Base-by-base conservation (phyloP, 176 grass and related monocot species). In the Ensete glaucum region DNA sequence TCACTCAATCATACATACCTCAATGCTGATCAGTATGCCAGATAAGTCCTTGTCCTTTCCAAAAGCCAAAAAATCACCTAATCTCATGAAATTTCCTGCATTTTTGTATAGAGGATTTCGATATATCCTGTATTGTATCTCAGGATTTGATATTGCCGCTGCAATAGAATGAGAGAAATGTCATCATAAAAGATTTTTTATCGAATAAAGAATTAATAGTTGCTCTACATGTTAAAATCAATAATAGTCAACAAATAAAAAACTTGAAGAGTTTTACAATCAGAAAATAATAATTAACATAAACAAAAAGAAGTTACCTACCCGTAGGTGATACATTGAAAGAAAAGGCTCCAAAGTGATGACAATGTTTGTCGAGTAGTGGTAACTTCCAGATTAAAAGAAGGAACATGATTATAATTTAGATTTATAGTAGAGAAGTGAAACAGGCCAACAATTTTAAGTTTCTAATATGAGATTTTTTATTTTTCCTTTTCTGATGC, bases 91-190 rank as follows among this genome's bases (percentile, higher is more conserved):
- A 53, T 87, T 93, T 53, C 90, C 94, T 10, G 75, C 67, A 15
- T 93, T 97, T 69, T 78, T 85, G 75, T 85, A 82, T 67, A 85
- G 85, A 11, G 94, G 90, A 80, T 97, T 97, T 85, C 94, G 82
- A 15, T 85, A 71, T 78, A 91, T 21, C 3, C 1, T 13, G 58
- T 52, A 97, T 2, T 0, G 2, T 16, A 43, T 50, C 22, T 66
- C 54, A 78, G 94, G 94, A 49, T 81, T 71, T 71, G 94, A 97
- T 48, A 93, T 89, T 58, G 69, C 50, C 23, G 94, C 94, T 97
- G 81, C 24, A 91, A 85, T 77, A 48, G 52, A 72, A 73, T 12
- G n/a, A 50, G 10, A 67, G 6, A 24, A 34, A 11, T 29, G 23
- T 67, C 5, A 29, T 2, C 11, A 78, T 22, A 58, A 70, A 60